Evolutionary conservation across 208 protist species (phyloP).

Genomic region (Strigomonas oncopelti): DNA sequence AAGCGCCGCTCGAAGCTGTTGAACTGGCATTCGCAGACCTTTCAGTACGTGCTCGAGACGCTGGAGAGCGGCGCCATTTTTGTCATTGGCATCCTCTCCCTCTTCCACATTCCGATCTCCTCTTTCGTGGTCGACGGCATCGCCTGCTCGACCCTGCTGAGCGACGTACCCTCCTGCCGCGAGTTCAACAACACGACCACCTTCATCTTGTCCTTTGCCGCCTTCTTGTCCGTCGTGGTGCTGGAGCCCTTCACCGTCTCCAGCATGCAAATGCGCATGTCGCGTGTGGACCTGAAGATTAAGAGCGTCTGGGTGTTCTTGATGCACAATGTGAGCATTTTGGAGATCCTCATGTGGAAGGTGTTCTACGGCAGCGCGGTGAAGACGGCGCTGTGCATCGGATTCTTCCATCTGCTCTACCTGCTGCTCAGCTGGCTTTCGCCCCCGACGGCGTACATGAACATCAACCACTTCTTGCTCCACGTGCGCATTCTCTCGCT

Average conservation of each 20-base stretch:
- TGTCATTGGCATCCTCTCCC: slow-evolving; percentile 31
- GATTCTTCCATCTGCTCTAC: slow-evolving; percentile 36
- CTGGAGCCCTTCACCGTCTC: slow-evolving; percentile 36
- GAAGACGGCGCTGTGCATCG: slow-evolving; percentile 30
- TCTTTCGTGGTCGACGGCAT: slow-evolving; percentile 57
- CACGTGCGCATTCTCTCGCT: slow-evolving; percentile 27
- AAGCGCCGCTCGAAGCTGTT: neutral
- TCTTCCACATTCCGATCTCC: slow-evolving; percentile 42
- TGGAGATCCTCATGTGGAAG: slow-evolving; percentile 67
- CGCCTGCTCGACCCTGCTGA: slow-evolving; percentile 59
- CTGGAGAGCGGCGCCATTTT: slow-evolving; percentile 30
- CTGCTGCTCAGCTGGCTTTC: slow-evolving; percentile 18
- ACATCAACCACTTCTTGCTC: slow-evolving; percentile 59
- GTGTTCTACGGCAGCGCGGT: slow-evolving; percentile 60
- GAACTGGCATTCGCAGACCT: slow-evolving; percentile 11
- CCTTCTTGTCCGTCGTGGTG: slow-evolving; percentile 31
- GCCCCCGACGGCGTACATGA: slow-evolving; percentile 49
- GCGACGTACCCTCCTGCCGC: slow-evolving; percentile 46
- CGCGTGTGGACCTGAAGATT: slow-evolving; percentile 43
- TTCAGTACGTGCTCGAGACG: slow-evolving; percentile 25
- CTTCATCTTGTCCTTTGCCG: slow-evolving; percentile 25
- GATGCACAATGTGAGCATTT: slow-evolving; percentile 28
- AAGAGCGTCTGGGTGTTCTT: slow-evolving; percentile 40
- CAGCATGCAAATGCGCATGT: slow-evolving; percentile 34
- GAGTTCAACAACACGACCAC: slow-evolving; percentile 19